These are phyloP conservation scores for Rhexocercosporidium sp. DNA, from an alignment of 2,329 filamentous ascomycete genomes.

Conservation along the genomic window DNA sequence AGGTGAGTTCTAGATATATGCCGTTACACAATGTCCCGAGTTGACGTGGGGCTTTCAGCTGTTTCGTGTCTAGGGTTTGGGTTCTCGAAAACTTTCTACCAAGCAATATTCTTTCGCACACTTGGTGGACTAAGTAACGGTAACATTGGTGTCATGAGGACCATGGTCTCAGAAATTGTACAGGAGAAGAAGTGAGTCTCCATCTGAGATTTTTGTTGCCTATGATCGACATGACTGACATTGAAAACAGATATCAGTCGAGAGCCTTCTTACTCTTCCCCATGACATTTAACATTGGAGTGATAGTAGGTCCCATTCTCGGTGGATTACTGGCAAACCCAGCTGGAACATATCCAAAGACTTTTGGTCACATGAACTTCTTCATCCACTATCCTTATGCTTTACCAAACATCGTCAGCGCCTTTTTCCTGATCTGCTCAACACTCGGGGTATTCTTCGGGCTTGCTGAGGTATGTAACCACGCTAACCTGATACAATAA, in stretches of 20 bases:
- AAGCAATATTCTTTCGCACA: conserved; percentile 78
- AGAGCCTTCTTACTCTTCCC: conserved; percentile 50
- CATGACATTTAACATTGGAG: conserved; percentile 69
- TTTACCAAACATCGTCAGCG: conserved; percentile 46
- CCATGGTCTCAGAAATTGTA: conserved; percentile 74
- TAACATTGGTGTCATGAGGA: conserved; percentile 75
- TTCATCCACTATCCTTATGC: conserved; percentile 49
- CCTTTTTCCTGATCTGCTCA: conserved; percentile 39
- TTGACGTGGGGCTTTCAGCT: conserved; percentile 6
- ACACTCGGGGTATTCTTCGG: conserved; percentile 42
- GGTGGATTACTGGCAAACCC: conserved; percentile 51
- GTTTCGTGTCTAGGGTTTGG: conserved; percentile 70
- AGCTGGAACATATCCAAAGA: conserved; percentile 44
- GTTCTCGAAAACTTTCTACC: conserved; percentile 65
- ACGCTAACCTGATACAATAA: not conserved
- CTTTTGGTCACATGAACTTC: conserved; percentile 46
- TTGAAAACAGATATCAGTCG: conserved; percentile 64
- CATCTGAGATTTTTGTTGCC: not conserved
- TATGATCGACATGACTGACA: conserved; percentile 5
- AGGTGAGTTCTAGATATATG: conserved; percentile 39
- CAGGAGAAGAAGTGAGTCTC: conserved; percentile 64
- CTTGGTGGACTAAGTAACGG: conserved; percentile 78
- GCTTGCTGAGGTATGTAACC: conserved; percentile 32
- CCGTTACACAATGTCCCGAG: not conserved
- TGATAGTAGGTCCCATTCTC: conserved; percentile 36